Percentiles rank a stretch among this genome's conserved stretches.
Conservation (phyloP, 1,284 basidiomycete species). For the Salmacisia buchloeana region DNA sequence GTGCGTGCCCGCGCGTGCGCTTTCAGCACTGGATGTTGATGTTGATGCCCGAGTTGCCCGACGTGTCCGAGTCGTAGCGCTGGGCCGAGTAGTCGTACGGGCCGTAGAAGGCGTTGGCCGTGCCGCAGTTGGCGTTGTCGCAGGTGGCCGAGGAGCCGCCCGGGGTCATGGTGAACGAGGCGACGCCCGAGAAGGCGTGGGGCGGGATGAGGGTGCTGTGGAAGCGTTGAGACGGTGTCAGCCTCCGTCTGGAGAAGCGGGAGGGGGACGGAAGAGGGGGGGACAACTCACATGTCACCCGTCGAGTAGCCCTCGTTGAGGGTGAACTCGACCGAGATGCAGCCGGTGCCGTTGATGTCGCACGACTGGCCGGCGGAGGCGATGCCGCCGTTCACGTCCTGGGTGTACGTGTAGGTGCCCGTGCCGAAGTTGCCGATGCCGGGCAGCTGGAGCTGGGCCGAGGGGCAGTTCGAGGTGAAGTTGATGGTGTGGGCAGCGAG, state of each 20-base stretch:
- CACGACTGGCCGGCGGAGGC: conserved; percentile 8
- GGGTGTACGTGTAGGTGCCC: conserved; percentile 7
- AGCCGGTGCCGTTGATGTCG: neutral
- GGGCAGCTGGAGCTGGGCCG: neutral
- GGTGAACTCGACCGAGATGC: conserved; percentile 16
- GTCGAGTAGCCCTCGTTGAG: conserved; percentile 12
- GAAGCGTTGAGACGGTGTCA: neutral
- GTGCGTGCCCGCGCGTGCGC: no score
- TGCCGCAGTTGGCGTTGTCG: conserved; percentile 14
- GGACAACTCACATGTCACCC: conserved; percentile 12
- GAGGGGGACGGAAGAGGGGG: neutral
- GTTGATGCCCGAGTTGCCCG: conserved; percentile 8
- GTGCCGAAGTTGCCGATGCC: neutral
- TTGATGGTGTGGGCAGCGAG: neutral
- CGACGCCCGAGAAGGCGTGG: conserved; percentile 9
- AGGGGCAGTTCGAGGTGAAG: neutral
- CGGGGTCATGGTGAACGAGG: conserved; percentile 5
- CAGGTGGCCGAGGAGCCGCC: conserved; percentile 12
- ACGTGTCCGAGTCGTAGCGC: conserved; percentile 12
- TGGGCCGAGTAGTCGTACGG: conserved; percentile 13
- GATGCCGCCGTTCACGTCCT: conserved; percentile 14
- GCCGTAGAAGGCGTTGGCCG: conserved; percentile 15
- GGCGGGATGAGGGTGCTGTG: neutral
- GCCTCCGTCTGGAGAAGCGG: neutral
- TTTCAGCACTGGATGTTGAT: conserved; percentile 5